Evolutionary conservation across 2,329 filamentous ascomycete species (phyloP), one percentile per base, ranked within the genome.

Genomic region (Fusarium setosum): DNA sequence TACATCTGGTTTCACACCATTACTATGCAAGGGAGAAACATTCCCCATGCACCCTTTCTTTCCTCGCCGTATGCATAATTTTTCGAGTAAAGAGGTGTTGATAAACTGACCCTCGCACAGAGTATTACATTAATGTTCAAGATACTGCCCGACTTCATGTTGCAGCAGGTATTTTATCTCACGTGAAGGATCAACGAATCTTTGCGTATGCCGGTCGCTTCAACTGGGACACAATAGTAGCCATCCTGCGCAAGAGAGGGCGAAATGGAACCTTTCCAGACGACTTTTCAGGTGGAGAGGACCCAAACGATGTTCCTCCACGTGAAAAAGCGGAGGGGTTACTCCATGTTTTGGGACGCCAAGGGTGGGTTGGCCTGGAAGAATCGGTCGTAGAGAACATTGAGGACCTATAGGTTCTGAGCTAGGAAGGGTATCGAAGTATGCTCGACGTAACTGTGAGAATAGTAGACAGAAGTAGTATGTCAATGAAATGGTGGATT

Each of bases 21-120:
- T 31, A 1, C 51, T 76, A 2, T 73, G 63, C 18, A 41, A 67
- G 0, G 73, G 72, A 10, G 11, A 57, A 8, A 24, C 45, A 7
- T n/a, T n/a, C 12, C 35, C 32, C 7, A 45, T 54, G 49, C 13
- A 45, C 24, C 47, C 48, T 15, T 52, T 45, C 45, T 45, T 44
- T 8, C 55, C 55, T 1, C 34, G 38, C 2, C 55, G 55, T 53
- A 38, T 1, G 48, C 20, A 32, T 13, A 9, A 7, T 4, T 12
- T 12, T 5, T 10, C 15, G 11, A 31, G 7, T 7, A 4, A 6
- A 11, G 6, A 3, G 3, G 4, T n/a, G 5, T 6, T 18, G 13
- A 29, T 3, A 49, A 9, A 45, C 23, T 29, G 26, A 29, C 9
- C 12, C 3, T 9, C 11, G 15, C n/a, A 8, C 4, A 47, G 44